Evolutionary conservation across 2,329 filamentous ascomycete species (phyloP).

Genomic region (Colletotrichum ledebouriae): DNA sequence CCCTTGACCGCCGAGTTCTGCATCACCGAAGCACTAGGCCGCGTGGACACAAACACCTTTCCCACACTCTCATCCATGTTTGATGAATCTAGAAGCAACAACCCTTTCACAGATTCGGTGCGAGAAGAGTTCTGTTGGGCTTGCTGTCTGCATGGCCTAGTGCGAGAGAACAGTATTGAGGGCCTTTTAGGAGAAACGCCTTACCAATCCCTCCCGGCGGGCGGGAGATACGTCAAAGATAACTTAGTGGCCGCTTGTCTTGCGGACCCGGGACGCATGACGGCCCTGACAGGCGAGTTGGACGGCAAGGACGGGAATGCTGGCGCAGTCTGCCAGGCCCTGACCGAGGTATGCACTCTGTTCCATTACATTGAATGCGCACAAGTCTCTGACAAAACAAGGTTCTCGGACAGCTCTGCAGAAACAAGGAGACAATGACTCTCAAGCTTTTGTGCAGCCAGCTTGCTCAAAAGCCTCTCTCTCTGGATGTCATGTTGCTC

Average conservation of each 20-base stretch:
- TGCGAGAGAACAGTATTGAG: conserved; percentile 82
- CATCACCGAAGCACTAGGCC: conserved; percentile 78
- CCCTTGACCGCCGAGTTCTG: conserved; percentile 81
- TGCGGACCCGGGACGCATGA: conserved; percentile 79
- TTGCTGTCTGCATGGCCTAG: conserved; percentile 88
- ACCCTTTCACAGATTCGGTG: conserved; percentile 70
- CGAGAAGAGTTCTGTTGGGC: conserved; percentile 86
- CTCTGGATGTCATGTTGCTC: conserved; percentile 80
- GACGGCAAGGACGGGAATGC: conserved; percentile 94
- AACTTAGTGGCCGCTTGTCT: conserved; percentile 83
- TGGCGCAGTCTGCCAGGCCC: conserved; percentile 83
- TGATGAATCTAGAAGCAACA: conserved; percentile 69
- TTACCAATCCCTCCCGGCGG: conserved; percentile 80
- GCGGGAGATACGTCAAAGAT: conserved; percentile 82
- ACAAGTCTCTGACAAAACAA: conserved; percentile 48
- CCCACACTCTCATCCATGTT: conserved; percentile 72
- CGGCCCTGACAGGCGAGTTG: conserved; percentile 83
- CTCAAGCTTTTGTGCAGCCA: conserved; percentile 80
- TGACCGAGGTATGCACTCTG: conserved; percentile 71
- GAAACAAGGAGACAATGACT: conserved; percentile 83
- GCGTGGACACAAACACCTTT: conserved; percentile 85
- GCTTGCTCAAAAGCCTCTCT: conserved; percentile 78
- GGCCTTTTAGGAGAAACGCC: conserved; percentile 86
- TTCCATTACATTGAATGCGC: not conserved
- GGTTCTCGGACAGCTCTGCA: conserved; percentile 78